Base-by-base conservation (phyloP, 768 basidiomycete species). In the Heimioporus sp. region DNA sequence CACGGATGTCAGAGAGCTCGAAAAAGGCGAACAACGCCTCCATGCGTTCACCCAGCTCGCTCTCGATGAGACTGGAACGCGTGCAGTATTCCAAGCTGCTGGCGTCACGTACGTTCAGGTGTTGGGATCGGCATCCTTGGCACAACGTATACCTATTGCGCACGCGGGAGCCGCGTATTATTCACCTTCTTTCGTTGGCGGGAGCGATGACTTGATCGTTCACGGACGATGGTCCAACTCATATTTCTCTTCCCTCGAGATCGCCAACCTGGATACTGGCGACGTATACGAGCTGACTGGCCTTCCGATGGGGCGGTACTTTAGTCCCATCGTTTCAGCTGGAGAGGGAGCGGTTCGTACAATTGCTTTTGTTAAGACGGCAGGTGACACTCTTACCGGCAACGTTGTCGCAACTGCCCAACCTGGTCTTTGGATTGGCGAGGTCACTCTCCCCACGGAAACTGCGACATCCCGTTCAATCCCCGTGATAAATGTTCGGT, bases 191-290 rank as follows among this genome's bases (percentile, higher is more conserved):
- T 87, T 88, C 61, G 57, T 69, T 41, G 61, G 65, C 15, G 65
- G 54, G n/a, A 67, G 72, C 19, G 68, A 19, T 7, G 48, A 82
- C 49, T 64, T 86, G 20, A 65, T 87, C 11, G 63, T 90, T 15
- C 87, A 87, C 46, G 78, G 79, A 4, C 79, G 83, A 12, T 89
- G 87, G 87, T 87, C 86, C 0, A 78, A 87, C 59, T 68, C 70
- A 8, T 62, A 74, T 49, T 86, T 86, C 62, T 80, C 84, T 4
- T 73, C 78, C 4, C 80, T 90, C 58, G 87, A 90, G 68, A 57
- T 90, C 30, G 80, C 85, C 10, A 74, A 87, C 60, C 46, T 85
- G 7, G 58, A 61, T 8, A 69, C 74, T 1, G 75, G 71, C 4
- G 60, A 62, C 9, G 76, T 74, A 0, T 75, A 77, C 61, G 78